phyloP scores from a whole-genome alignment of 495 filamentous ascomycete species.

The Penicillium manginii region DNA sequence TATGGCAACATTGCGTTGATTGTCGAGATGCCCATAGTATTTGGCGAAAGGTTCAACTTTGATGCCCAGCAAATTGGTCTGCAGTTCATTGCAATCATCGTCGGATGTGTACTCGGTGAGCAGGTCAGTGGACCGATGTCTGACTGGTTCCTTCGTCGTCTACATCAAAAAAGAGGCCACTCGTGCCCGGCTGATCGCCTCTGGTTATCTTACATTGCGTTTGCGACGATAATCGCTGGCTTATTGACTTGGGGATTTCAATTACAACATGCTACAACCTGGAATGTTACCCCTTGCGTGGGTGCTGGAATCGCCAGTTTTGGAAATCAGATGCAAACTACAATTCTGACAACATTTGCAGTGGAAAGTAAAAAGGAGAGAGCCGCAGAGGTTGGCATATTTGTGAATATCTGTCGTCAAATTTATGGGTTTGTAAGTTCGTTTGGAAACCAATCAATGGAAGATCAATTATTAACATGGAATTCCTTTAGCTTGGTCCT shows the following conservation, averaged over 20 bases:
- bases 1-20: conserved; percentile 35
- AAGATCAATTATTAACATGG: neutral
- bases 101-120: conserved; percentile 40
- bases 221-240: conserved; percentile 27
- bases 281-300: conserved; percentile 40
- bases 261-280: conserved; percentile 28
- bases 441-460: neutral
- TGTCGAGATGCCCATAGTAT: conserved; percentile 38
- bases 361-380: conserved; percentile 35
- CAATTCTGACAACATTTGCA: conserved; percentile 34
- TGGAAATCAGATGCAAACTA: conserved; percentile 41
- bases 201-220: conserved; percentile 41
- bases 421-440: conserved; percentile 39
- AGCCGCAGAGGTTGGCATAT: conserved; percentile 35
- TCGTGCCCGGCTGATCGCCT: conserved; percentile 33
- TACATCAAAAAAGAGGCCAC: conserved; percentile 17
- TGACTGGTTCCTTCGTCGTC: conserved; percentile 30
- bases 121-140: conserved; percentile 38
- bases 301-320: conserved; percentile 39
- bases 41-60: conserved; percentile 37
- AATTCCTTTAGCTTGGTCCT: conserved; percentile 27
- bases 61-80: conserved; percentile 39
- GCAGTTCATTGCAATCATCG: conserved; percentile 41
- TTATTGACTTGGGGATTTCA: conserved; percentile 37
- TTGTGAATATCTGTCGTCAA: conserved; percentile 37